These are phyloP conservation scores for Leccinum broughii DNA, from an alignment of 768 basidiomycete species.

Conservation along the genomic window DNA sequence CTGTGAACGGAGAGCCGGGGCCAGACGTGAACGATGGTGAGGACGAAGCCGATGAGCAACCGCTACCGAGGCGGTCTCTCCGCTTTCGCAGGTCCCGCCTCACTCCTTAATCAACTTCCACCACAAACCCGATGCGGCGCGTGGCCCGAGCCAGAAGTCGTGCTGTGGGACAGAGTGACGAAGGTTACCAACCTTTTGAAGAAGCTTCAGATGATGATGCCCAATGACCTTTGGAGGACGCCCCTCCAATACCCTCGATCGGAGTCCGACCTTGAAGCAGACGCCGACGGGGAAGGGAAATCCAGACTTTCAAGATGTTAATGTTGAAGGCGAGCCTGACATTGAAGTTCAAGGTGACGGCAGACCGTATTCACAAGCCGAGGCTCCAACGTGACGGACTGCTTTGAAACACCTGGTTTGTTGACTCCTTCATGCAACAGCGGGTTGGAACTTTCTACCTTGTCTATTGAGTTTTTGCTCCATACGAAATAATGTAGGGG, in stretches of 20 bases:
- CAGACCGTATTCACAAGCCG: no score
- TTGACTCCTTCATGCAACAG: no score
- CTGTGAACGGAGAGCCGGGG: constrained; percentile 21
- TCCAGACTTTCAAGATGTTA: constrained; percentile 30
- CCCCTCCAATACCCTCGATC: constrained; percentile 38
- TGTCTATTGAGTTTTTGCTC: no score
- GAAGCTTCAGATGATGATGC: constrained; percentile 52
- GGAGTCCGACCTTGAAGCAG: constrained; percentile 31
- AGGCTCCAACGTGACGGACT: no score
- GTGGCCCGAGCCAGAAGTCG: constrained; percentile 28
- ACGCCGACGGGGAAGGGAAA: constrained; percentile 40
- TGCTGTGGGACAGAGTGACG: constrained; percentile 43
- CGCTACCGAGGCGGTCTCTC: constrained; percentile 16
- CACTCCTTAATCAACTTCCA: constrained; percentile 18
- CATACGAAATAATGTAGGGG: no score
- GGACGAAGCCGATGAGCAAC: constrained; percentile 32
- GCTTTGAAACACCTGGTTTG: no score
- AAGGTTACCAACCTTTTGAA: constrained; percentile 50
- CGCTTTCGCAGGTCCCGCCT: constrained; percentile 24
- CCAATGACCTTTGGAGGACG: constrained; percentile 60
- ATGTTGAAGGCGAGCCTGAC: constrained; percentile 39
- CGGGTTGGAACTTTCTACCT: no score
- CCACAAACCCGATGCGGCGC: constrained; percentile 1
- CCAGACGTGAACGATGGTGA: constrained; percentile 31
- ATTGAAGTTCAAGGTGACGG: constrained; percentile 42